These are phyloP conservation scores for Triticum urartu DNA, from an alignment of 176 grass and related monocot genomes.

Conservation along the genomic window DNA sequence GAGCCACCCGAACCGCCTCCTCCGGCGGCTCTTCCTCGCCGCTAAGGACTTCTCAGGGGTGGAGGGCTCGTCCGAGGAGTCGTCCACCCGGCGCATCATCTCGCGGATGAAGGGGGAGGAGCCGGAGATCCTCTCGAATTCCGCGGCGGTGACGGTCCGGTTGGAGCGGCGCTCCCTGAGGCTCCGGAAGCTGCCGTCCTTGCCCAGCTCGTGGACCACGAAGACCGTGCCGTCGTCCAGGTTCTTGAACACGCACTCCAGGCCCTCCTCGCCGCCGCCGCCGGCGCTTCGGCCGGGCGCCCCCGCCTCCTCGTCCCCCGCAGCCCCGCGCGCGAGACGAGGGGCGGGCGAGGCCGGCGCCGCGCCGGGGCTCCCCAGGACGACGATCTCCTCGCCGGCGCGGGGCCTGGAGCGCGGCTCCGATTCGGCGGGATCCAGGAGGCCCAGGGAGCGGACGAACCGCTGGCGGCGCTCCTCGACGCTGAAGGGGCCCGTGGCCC, in stretches of 20 bases:
- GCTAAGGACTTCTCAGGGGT: slow-evolving; percentile 28
- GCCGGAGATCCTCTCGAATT: slow-evolving; percentile 64
- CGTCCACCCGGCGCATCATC: slow-evolving; percentile 65
- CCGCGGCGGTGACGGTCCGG: slow-evolving; percentile 43
- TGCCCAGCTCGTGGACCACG: slow-evolving; percentile 56
- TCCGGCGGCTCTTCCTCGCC: slow-evolving; percentile 21
- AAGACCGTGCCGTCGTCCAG: slow-evolving; percentile 80
- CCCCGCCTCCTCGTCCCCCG: background rate
- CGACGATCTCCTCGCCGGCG: slow-evolving; percentile 31
- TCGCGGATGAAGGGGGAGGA: slow-evolving; percentile 64
- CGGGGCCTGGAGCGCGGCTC: slow-evolving; percentile 10
- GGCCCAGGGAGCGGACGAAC: slow-evolving; percentile 55
- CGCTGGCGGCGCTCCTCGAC: slow-evolving; percentile 54
- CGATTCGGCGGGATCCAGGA: slow-evolving; percentile 24
- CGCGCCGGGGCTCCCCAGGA: background rate
- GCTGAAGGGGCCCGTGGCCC: slow-evolving; percentile 49
- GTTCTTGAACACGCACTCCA: slow-evolving; percentile 64
- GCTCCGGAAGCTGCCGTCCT: slow-evolving; percentile 64
- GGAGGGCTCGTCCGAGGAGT: slow-evolving; percentile 34
- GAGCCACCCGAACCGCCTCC: slow-evolving; percentile 59
- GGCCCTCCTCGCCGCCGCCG: slow-evolving; percentile 15
- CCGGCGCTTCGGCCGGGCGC: background rate
- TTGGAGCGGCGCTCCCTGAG: slow-evolving; percentile 58
- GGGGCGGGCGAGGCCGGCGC: background rate
- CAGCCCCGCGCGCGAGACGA: background rate